A percentile compares a stretch with the other conserved stretches of the same genome.
Evolutionary conservation across 2,329 filamentous ascomycete genomes (phyloP).

Genomic region (Zalaria sp.): DNA sequence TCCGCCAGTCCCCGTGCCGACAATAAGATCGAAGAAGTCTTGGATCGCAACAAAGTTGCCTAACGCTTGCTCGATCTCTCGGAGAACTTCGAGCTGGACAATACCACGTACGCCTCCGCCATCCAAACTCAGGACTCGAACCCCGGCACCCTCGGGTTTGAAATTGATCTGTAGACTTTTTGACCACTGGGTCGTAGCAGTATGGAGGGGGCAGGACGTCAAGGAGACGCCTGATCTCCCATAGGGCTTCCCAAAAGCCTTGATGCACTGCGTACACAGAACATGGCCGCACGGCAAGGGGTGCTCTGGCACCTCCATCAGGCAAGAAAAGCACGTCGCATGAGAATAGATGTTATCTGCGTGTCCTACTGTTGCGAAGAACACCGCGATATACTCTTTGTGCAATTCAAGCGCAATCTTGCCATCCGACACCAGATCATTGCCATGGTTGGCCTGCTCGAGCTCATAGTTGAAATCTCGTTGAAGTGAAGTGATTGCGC

Average conservation of each 20-base stretch:
- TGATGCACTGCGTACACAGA: slow-evolving; percentile 28
- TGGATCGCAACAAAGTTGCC: slow-evolving; percentile 26
- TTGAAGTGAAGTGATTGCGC: slow-evolving; percentile 9
- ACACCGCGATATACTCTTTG: slow-evolving; percentile 18
- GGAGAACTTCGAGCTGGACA: slow-evolving; percentile 29
- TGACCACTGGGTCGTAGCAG: slow-evolving; percentile 3
- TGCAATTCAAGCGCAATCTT: slow-evolving; percentile 15
- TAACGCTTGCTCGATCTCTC: slow-evolving; percentile 24
- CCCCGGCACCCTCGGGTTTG: slow-evolving; percentile 22
- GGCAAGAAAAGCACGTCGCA: slow-evolving; percentile 32
- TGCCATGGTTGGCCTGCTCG: slow-evolving; percentile 7
- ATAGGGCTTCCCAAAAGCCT: slow-evolving; percentile 14
- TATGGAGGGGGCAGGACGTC: slow-evolving; percentile 20
- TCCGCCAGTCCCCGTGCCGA: slow-evolving; percentile 32
- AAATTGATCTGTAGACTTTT: slow-evolving; percentile 12
- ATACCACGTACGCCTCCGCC: slow-evolving; percentile 34
- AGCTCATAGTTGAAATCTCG: slow-evolving; percentile 3
- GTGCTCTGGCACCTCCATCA: slow-evolving; percentile 29
- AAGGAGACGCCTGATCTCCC: slow-evolving; percentile 10
- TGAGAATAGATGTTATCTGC: slow-evolving; percentile 25
- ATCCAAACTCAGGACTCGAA: slow-evolving; percentile 27
- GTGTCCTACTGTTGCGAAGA: slow-evolving; percentile 15
- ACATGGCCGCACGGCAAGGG: slow-evolving; percentile 32
- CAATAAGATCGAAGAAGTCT: slow-evolving; percentile 35
- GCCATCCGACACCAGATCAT: slow-evolving; percentile 7